Evolutionary conservation across 2,329 filamentous ascomycete genomes (phyloP).

Genomic region (Stylonectria norvegica): DNA sequence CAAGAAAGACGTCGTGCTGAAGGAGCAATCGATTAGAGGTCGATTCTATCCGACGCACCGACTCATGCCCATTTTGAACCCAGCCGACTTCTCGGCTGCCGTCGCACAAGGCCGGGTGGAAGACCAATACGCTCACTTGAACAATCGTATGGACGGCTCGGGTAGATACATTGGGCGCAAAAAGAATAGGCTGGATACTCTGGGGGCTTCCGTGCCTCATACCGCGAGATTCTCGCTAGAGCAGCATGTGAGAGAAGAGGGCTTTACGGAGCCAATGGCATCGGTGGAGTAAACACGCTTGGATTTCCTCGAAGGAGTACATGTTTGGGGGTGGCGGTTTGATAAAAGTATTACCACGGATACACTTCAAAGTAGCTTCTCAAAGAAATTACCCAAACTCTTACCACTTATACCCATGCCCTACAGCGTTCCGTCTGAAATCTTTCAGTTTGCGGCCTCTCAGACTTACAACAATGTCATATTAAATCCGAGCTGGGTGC

Average conservation of each 20-base stretch:
- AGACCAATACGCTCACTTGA: conserved; percentile 48
- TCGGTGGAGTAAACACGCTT: too few species aligned
- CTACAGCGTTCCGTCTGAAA: too few species aligned
- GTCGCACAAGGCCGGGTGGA: conserved; percentile 38
- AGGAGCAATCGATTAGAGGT: conserved; percentile 48
- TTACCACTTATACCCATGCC: too few species aligned
- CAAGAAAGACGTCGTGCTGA: conserved; percentile 44
- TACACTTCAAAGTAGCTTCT: too few species aligned
- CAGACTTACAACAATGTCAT: too few species aligned
- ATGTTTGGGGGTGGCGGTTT: too few species aligned
- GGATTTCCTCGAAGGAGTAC: too few species aligned
- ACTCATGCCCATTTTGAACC: conserved; percentile 49
- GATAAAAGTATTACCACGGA: too few species aligned
- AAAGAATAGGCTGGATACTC: conserved; percentile 40
- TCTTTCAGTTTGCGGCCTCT: too few species aligned
- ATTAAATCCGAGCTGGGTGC: too few species aligned
- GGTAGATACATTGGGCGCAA: conserved; percentile 41
- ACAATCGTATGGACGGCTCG: conserved; percentile 48
- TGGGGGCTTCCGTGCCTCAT: conserved; percentile 41
- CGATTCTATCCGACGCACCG: conserved; percentile 57
- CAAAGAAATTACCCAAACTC: too few species aligned
- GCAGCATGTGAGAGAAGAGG: conserved; percentile 35
- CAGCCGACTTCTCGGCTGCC: conserved; percentile 35
- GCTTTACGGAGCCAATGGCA: too few species aligned
- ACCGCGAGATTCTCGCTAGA: conserved; percentile 35